phyloP scores from a whole-genome alignment of 257 asterid species.

The Ilex aquifolium region DNA sequence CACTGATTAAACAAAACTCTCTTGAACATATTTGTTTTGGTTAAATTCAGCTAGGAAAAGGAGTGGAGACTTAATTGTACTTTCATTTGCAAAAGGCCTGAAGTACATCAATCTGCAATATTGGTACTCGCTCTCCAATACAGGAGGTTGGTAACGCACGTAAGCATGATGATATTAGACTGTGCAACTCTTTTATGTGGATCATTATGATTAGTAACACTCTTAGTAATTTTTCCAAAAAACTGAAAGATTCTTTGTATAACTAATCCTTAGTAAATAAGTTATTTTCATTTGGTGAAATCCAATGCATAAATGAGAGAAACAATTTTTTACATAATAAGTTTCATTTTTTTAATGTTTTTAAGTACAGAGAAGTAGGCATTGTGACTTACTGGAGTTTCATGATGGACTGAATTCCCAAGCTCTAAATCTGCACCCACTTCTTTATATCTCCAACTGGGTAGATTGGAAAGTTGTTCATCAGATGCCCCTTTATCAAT shows the following conservation, averaged over 20 bases:
- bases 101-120: too few species aligned
- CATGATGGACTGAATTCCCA: conserved; percentile 27
- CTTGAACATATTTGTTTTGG: background rate
- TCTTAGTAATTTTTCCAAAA: background rate
- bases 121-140: background rate
- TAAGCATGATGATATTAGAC: conserved; percentile 8
- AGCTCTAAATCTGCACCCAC: conserved; percentile 19
- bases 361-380: too few species aligned
- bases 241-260: too few species aligned
- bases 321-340: too few species aligned
- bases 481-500: conserved; percentile 75
- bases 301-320: too few species aligned
- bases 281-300: too few species aligned
- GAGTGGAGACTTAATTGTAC: too few species aligned
- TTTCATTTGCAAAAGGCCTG: too few species aligned
- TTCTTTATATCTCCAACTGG: conserved; percentile 62
- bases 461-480: conserved; percentile 57
- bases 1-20: background rate
- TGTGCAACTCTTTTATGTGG: conserved; percentile 9
- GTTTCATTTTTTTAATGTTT: too few species aligned
- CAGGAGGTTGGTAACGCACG: conserved; percentile 8
- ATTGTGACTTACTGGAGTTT: conserved; percentile 43
- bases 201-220: conserved; percentile 6
- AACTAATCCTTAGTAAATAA: too few species aligned
- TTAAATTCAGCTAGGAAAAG: too few species aligned